These are phyloP conservation scores for Colletotrichum magnum DNA, from an alignment of 2,329 filamentous ascomycete species.

Conservation along the genomic window DNA sequence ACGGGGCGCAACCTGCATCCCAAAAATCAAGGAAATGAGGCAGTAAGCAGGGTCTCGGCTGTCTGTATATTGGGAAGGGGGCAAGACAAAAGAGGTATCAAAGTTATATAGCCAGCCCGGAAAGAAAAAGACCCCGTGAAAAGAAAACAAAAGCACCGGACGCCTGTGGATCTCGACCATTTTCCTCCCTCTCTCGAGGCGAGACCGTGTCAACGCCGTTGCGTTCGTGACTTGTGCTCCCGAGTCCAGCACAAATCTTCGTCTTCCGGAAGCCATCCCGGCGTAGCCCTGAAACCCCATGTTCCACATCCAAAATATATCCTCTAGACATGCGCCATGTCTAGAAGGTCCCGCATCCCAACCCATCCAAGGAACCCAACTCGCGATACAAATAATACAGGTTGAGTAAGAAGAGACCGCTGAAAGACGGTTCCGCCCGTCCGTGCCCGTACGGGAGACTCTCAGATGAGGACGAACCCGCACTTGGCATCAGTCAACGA, in stretches of 20 bases:
- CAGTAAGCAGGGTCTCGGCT: not conserved
- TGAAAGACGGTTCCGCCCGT: not conserved
- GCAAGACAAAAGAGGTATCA: conserved; percentile 12
- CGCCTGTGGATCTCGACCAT: conserved; percentile 16
- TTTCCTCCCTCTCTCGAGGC: not conserved
- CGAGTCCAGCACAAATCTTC: not conserved
- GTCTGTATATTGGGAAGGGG: not conserved
- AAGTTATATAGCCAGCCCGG: conserved; percentile 1
- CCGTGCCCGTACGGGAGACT: not conserved
- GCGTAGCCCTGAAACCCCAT: not conserved
- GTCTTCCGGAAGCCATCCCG: not conserved
- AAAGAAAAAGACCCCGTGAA: not conserved
- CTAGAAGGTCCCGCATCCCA: not conserved
- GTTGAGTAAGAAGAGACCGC: not conserved
- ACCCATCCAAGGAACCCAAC: not conserved
- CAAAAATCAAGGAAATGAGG: not conserved
- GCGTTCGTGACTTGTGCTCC: conserved; percentile 19
- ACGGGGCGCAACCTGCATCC: not conserved
- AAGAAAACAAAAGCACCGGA: not conserved
- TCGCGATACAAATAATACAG: not conserved
- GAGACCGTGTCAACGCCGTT: conserved; percentile 13
- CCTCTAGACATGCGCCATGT: not conserved
- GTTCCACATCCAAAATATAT: not conserved
- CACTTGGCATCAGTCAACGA: not conserved
- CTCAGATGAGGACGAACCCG: not conserved